These are phyloP conservation scores for Xerocomellus dryophilus DNA, from an alignment of 768 basidiomycete species.

Conservation along the genomic window DNA sequence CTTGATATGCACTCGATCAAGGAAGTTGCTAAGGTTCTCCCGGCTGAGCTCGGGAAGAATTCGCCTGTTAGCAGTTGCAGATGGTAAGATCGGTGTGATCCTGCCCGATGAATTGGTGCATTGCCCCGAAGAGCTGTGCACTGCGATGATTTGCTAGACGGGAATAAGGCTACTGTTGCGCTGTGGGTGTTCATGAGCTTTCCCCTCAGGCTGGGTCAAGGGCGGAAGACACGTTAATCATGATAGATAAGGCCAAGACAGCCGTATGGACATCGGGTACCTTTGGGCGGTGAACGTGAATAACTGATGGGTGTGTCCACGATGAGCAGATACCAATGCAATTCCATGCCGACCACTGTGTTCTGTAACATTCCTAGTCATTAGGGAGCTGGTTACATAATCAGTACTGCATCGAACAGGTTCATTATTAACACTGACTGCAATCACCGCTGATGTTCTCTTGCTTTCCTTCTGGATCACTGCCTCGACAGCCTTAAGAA, in stretches of 20 bases:
- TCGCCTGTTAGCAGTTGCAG: neutral
- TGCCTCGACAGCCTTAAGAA: slow-evolving; percentile 31
- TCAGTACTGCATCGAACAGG: slow-evolving; percentile 21
- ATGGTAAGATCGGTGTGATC: neutral
- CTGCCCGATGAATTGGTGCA: slow-evolving; percentile 1
- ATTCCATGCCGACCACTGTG: neutral
- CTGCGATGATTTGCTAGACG: neutral
- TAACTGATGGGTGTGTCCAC: neutral
- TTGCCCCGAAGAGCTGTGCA: slow-evolving; percentile 14
- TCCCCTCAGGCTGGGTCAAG: slow-evolving; percentile 23
- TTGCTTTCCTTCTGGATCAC: slow-evolving; percentile 20
- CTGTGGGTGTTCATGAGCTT: neutral
- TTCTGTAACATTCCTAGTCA: neutral
- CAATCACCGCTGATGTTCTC: slow-evolving; percentile 23
- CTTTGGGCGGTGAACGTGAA: neutral
- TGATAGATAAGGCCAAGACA: neutral
- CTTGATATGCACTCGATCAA: slow-evolving; percentile 2
- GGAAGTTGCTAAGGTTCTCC: neutral
- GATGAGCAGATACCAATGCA: neutral
- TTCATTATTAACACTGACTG: slow-evolving; percentile 19
- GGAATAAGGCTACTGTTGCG: neutral
- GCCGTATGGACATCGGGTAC: neutral
- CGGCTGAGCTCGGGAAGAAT: neutral
- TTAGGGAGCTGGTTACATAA: slow-evolving; percentile 18
- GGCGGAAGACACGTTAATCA: slow-evolving; percentile 34